phyloP scores from a whole-genome alignment of 2,329 filamentous ascomycete genomes.

The Cyanodermella asteris region DNA sequence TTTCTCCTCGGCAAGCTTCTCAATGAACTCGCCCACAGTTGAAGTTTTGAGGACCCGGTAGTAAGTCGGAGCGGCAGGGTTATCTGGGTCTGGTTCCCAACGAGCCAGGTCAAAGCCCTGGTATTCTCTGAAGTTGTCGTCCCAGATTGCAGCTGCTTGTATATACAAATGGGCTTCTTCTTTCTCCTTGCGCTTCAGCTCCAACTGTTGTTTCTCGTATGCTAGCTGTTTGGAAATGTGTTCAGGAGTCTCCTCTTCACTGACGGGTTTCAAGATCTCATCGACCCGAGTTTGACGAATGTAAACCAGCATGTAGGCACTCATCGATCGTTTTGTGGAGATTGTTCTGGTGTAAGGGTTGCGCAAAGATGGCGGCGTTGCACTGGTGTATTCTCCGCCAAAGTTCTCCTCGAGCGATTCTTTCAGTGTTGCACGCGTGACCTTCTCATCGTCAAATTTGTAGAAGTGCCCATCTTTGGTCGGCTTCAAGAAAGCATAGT shows the following conservation, averaged over 20 bases:
- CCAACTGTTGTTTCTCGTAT: conserved; percentile 56
- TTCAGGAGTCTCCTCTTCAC: conserved; percentile 54
- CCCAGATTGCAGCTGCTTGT: conserved; percentile 58
- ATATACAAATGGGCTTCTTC: conserved; percentile 92
- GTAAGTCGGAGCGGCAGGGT: conserved; percentile 46
- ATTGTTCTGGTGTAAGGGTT: conserved; percentile 43
- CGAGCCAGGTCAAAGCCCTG: conserved; percentile 65
- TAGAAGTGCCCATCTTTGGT: conserved; percentile 87
- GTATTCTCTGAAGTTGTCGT: conserved; percentile 59
- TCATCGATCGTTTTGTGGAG: conserved; percentile 49
- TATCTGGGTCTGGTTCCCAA: conserved; percentile 38
- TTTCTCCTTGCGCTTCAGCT: conserved; percentile 64
- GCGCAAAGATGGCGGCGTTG: conserved; percentile 35
- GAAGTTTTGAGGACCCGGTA: conserved; percentile 58
- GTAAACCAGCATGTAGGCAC: conserved; percentile 98
- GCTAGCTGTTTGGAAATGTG: conserved; percentile 62
- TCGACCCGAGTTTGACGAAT: conserved; percentile 75
- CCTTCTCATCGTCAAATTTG: conserved; percentile 91
- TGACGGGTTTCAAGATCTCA: conserved; percentile 54
- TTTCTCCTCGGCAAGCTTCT: conserved; percentile 47
- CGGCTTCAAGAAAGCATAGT: conserved; percentile 92
- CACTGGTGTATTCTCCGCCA: conserved; percentile 56
- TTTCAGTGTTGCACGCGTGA: conserved; percentile 76
- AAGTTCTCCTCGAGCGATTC: conserved; percentile 95
- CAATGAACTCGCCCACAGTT: conserved; percentile 53